Evolutionary conservation across 1,284 basidiomycete genomes (phyloP).

Genomic region (Leccinum fallax): DNA sequence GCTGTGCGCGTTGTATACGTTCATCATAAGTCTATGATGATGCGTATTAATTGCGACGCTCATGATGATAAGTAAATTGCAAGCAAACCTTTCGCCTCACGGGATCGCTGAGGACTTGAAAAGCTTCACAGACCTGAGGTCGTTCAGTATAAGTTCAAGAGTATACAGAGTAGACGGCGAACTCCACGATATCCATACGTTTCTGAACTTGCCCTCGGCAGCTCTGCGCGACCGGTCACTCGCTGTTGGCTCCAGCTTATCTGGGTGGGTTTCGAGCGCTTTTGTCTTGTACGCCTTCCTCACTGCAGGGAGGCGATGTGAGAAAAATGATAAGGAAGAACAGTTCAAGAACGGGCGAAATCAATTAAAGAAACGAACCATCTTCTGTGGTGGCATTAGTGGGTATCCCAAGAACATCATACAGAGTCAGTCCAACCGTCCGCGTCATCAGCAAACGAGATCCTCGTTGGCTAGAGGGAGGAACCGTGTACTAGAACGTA

Average conservation of each 20-base stretch:
- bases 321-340: not conserved
- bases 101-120: conserved; percentile 49
- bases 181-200: conserved; percentile 36
- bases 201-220: conserved; percentile 55
- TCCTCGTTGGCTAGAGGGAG: conserved; percentile 2
- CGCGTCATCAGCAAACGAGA: conserved; percentile 22
- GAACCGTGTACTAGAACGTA: conserved; percentile 3
- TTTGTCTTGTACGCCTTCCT: conserved; percentile 63
- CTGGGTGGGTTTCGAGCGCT: conserved; percentile 66
- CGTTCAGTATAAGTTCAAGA: conserved; percentile 20
- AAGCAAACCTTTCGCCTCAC: conserved; percentile 57
- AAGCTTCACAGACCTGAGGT: conserved; percentile 43
- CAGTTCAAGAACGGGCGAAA: not conserved
- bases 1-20: conserved; percentile 37
- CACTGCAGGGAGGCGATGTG: conserved; percentile 40
- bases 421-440: conserved; percentile 34
- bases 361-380: conserved; percentile 29
- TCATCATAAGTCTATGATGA: conserved; percentile 55
- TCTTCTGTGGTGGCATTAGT: conserved; percentile 39
- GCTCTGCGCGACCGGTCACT: conserved; percentile 48
- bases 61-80: not conserved
- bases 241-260: conserved; percentile 56
- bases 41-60: not conserved
- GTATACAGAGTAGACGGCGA: conserved; percentile 19
- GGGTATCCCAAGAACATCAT: conserved; percentile 37